Evolutionary conservation across 495 filamentous ascomycete species (phyloP).

Genomic region (Entonaema liquescens): DNA sequence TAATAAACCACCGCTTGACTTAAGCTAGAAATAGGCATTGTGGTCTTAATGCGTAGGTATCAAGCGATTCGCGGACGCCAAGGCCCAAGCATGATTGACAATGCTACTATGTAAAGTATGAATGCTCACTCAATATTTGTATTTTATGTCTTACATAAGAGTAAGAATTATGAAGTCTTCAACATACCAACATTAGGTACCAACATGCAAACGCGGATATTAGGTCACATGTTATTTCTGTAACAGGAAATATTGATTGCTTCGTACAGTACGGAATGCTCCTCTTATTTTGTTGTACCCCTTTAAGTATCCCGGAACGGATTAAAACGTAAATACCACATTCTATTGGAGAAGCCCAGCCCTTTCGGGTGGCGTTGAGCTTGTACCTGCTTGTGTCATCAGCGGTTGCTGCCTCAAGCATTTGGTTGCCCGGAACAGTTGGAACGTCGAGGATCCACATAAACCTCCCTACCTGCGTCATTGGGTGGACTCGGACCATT

Average conservation of each 20-base stretch:
- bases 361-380: slow-evolving; percentile 20
- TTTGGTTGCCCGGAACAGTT: slow-evolving; percentile 28
- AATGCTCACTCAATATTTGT: no score
- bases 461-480: slow-evolving; percentile 12
- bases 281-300: slow-evolving; percentile 7
- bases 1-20: no score
- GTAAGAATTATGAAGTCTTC: neutral
- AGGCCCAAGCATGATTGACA: neutral
- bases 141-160: neutral
- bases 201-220: neutral
- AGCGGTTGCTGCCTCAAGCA: slow-evolving; percentile 37
- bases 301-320: slow-evolving; percentile 21
- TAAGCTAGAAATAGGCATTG: no score
- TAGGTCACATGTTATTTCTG: neutral
- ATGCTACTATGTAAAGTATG: no score
- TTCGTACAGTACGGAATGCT: slow-evolving; percentile 30
- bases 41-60: no score
- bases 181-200: no score
- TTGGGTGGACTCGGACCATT: slow-evolving; percentile 6
- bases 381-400: slow-evolving; percentile 43
- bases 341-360: slow-evolving; percentile 19
- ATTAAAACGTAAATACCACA: slow-evolving; percentile 18
- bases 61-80: no score
- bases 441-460: slow-evolving; percentile 23
- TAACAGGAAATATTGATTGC: neutral